These are phyloP conservation scores for Xylariaceae sp. DNA, from an alignment of 2,329 filamentous ascomycete genomes.

Conservation along the genomic window DNA sequence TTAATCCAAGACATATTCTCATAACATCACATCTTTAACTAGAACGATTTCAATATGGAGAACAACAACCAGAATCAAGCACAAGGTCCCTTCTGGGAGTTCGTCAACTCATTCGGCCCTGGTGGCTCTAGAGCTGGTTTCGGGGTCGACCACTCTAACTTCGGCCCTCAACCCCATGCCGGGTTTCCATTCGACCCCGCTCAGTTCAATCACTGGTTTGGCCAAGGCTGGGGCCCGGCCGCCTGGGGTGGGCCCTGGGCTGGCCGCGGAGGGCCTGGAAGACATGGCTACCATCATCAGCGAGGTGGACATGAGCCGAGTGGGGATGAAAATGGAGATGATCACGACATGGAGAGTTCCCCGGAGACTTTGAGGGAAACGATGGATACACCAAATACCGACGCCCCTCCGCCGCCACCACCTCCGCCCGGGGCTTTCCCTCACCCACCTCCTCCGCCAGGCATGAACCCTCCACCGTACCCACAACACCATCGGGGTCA, in stretches of 20 bases:
- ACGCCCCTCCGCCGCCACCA: conserved; percentile 13
- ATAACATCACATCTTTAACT: neutral
- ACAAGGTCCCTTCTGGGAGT: conserved; percentile 37
- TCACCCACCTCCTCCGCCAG: conserved; percentile 20
- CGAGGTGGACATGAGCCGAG: conserved; percentile 32
- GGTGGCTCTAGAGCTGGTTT: conserved; percentile 34
- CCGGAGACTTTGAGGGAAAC: conserved; percentile 37
- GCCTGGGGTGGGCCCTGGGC: conserved; percentile 20
- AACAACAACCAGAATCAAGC: conserved; percentile 24
- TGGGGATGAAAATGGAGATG: conserved; percentile 28
- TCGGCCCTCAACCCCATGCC: conserved; percentile 30
- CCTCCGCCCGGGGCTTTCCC: conserved; percentile 14
- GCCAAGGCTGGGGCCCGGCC: conserved; percentile 18
- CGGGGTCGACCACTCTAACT: conserved; percentile 43
- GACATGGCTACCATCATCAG: conserved; percentile 28
- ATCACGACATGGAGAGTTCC: conserved; percentile 40
- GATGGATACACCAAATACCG: conserved; percentile 17
- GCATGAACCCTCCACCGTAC: conserved; percentile 12
- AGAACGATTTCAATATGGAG: conserved; percentile 18
- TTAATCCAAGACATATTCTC: conserved; percentile 5
- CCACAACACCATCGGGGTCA: conserved; percentile 29
- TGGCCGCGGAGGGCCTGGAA: conserved; percentile 18
- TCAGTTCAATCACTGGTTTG: conserved; percentile 23
- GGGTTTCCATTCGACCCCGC: conserved; percentile 41
- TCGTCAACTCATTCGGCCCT: conserved; percentile 40